A percentile compares a stretch with the other conserved stretches of the same genome.
phyloP scores from a whole-genome alignment of 108 stramenopile species.

The Cyclostephanos invisitatus region DNA sequence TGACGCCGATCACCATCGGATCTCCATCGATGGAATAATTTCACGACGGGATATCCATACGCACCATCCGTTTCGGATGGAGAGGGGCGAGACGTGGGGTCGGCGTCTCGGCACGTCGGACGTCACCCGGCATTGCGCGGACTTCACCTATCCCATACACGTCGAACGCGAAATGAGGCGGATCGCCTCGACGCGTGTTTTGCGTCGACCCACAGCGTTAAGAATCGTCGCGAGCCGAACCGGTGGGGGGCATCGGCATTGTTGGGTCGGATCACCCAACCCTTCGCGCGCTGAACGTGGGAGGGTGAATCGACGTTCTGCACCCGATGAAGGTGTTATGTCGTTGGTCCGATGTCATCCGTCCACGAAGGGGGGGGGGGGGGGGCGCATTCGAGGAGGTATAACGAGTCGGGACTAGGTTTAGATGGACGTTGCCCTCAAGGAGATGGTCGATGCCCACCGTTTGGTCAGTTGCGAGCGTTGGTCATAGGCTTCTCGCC shows the following conservation, averaged over 20 bases:
- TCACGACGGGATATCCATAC: constrained; percentile 42
- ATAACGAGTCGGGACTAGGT: constrained; percentile 71
- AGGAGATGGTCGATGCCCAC: constrained; percentile 45
- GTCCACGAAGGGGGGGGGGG: constrained; percentile 19
- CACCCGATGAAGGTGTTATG: constrained; percentile 50
- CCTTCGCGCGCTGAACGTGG: constrained; percentile 64
- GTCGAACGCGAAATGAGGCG: constrained; percentile 28
- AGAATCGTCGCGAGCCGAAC: constrained; percentile 81
- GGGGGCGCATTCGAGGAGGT: constrained; percentile 51
- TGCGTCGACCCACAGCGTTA: constrained; percentile 66
- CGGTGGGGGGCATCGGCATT: constrained; percentile 36
- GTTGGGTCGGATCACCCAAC: constrained; percentile 20
- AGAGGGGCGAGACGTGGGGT: constrained; percentile 53
- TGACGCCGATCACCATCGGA: constrained; percentile 34
- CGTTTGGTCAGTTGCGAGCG: constrained; percentile 42
- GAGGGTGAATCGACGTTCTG: constrained; percentile 69
- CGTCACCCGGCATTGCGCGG: constrained; percentile 67
- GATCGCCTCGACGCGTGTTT: constrained; percentile 42
- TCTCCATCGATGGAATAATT: constrained; percentile 70
- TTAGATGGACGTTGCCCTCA: constrained; percentile 70
- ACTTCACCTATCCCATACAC: constrained; percentile 60
- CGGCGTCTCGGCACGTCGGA: constrained; percentile 64
- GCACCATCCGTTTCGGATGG: constrained; percentile 69
- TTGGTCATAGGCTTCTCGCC: constrained; percentile 70
- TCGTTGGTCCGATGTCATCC: constrained; percentile 37